These are phyloP conservation scores for Eleusine indica DNA, from an alignment of 176 grass and related monocot genomes.

Conservation along the genomic window DNA sequence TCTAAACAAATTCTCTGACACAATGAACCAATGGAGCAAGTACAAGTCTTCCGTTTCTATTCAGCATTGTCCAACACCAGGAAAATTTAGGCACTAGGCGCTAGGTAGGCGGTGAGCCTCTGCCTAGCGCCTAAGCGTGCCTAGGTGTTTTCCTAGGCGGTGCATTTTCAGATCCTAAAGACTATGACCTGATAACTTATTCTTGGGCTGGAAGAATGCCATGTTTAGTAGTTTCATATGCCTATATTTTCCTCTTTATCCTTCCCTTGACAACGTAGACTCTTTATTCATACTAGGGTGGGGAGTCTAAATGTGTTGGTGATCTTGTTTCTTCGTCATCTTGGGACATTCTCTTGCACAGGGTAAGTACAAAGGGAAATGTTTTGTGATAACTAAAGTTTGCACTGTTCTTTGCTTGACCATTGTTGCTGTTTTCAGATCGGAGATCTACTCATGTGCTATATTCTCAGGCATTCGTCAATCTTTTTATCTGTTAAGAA, in stretches of 20 bases:
- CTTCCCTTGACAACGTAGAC: slow-evolving; percentile 21
- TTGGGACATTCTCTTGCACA: slow-evolving; percentile 49
- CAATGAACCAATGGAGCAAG: no score
- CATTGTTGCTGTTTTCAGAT: slow-evolving; percentile 42
- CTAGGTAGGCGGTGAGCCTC: no score
- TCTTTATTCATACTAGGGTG: slow-evolving; percentile 37
- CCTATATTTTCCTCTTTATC: neutral
- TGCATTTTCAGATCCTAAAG: neutral
- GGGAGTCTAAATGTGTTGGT: neutral
- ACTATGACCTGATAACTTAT: neutral
- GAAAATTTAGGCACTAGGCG: no score
- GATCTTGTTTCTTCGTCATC: slow-evolving; percentile 49
- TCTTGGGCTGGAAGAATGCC: neutral
- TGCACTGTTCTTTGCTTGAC: slow-evolving; percentile 12
- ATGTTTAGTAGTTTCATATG: slow-evolving; percentile 12
- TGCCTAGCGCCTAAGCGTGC: no score
- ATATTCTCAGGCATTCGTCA: slow-evolving; percentile 42
- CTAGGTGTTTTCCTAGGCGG: no score
- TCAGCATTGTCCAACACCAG: no score
- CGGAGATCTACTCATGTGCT: slow-evolving; percentile 62
- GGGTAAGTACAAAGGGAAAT: slow-evolving; percentile 32
- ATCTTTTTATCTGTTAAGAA: slow-evolving; percentile 55
- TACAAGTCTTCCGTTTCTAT: no score
- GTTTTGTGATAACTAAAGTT: neutral
- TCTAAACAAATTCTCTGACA: no score